Conservation (phyloP, 2,329 filamentous ascomycete genomes). For the Pseudogymnoascus sp. region DNA sequence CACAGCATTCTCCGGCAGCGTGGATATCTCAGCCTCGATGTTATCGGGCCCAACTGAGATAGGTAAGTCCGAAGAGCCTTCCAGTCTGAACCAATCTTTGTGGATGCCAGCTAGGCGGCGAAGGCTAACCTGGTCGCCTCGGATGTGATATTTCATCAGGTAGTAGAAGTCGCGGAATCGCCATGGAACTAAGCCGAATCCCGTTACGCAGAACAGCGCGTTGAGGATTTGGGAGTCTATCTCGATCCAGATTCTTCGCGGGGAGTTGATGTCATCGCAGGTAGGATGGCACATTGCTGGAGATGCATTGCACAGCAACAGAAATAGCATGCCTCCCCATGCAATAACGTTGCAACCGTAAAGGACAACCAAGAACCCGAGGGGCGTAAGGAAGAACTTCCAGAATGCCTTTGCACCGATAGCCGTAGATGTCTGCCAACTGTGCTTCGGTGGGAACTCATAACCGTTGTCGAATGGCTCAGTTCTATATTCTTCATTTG, state of each 20-base stretch:
- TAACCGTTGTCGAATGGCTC: conserved; percentile 52
- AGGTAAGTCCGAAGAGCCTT: conserved; percentile 53
- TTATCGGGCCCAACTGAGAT: conserved; percentile 44
- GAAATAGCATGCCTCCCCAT: conserved; percentile 87
- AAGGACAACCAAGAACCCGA: conserved; percentile 68
- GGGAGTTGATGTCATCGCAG: conserved; percentile 66
- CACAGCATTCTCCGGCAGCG: conserved; percentile 38
- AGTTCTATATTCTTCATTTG: conserved; percentile 20
- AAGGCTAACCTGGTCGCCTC: conserved; percentile 46
- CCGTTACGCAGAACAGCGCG: conserved; percentile 77
- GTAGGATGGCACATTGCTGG: conserved; percentile 64
- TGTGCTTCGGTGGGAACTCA: conserved; percentile 53
- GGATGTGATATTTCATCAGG: conserved; percentile 55
- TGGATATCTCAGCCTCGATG: conserved; percentile 33
- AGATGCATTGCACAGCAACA: conserved; percentile 67
- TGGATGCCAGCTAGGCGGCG: conserved; percentile 67
- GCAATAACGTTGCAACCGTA: conserved; percentile 78
- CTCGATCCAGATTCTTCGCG: conserved; percentile 78
- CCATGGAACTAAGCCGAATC: conserved; percentile 78
- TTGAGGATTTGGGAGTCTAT: conserved; percentile 77
- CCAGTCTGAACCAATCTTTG: conserved; percentile 64
- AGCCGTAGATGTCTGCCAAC: conserved; percentile 48
- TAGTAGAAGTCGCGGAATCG: conserved; percentile 73
- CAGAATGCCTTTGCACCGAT: conserved; percentile 55
- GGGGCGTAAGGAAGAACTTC: conserved; percentile 64